Conservation (phyloP, 495 filamentous ascomycete species). For the Neurospora tetrasperma region DNA sequence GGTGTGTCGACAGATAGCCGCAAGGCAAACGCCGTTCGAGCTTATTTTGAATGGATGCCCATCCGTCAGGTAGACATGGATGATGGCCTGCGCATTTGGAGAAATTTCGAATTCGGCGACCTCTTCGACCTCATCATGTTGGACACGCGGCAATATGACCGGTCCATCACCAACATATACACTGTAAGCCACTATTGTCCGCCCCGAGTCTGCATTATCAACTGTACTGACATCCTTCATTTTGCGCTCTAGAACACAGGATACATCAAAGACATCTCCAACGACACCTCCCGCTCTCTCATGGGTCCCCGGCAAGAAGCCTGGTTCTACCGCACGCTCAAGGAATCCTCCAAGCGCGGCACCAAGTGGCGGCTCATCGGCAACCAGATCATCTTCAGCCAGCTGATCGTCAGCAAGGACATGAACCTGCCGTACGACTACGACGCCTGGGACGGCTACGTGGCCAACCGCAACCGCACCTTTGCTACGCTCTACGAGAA, state of each 20-base stretch:
- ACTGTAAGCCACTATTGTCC: slow-evolving; percentile 5
- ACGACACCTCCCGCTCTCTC: slow-evolving; percentile 47
- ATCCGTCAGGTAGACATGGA: slow-evolving; percentile 57
- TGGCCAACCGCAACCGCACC: slow-evolving; percentile 53
- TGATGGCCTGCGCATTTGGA: slow-evolving; percentile 61
- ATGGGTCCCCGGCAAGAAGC: slow-evolving; percentile 58
- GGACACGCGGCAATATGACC: slow-evolving; percentile 58
- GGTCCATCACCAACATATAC: slow-evolving; percentile 39
- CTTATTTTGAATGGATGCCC: slow-evolving; percentile 65
- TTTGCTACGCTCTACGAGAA: slow-evolving; percentile 47
- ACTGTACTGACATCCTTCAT: background rate
- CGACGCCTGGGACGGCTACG: slow-evolving; percentile 58
- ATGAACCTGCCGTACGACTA: slow-evolving; percentile 40
- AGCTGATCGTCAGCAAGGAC: slow-evolving; percentile 39
- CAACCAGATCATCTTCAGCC: slow-evolving; percentile 54
- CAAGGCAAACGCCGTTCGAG: slow-evolving; percentile 49
- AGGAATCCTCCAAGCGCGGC: slow-evolving; percentile 39
- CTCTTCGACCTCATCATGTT: slow-evolving; percentile 59
- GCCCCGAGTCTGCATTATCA: background rate
- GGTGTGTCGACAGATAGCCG: slow-evolving; percentile 54
- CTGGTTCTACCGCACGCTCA: slow-evolving; percentile 56
- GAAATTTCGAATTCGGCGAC: slow-evolving; percentile 52
- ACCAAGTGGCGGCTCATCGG: slow-evolving; percentile 57
- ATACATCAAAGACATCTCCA: slow-evolving; percentile 45
- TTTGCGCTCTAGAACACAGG: slow-evolving; percentile 38